Evolutionary conservation across 176 grass and related monocot genomes (phyloP), one percentile per base, ranked within the genome.

Genomic region (Zea mays): DNA sequence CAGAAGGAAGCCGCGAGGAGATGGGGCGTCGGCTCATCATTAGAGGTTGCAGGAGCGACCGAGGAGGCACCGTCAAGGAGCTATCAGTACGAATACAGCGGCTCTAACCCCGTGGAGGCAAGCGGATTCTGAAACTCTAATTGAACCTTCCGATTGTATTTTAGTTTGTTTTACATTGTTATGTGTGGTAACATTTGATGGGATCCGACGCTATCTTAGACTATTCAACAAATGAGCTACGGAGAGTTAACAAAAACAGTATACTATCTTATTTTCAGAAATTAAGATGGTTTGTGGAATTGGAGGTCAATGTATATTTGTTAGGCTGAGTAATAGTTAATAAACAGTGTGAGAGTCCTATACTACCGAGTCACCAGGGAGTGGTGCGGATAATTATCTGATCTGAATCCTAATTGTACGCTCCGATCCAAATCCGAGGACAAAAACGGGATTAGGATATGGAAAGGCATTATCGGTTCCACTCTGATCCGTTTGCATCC

Each of bases 81-180:
- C 76, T 47, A 62, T 50, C 82, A 77, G 47, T 49, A 81, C 4
- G 72, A 81, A 6, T 34, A 33, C 15, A 19, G 9, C 65, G 77
- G 58, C 76, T 64, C 77, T 5, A 4, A 67, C 8, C 41, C 67
- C 49, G 40, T 81, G 33, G 65, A 88, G 86, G 86, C 49, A 84
- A 88, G 82, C 27, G 14, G 17, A 55, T 75, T 55, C 56, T 75
- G 10, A 33, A 44, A 27, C 36, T 38, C 37, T 60, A 14, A 74
- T 14, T 41, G 34, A 52, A 51, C 4, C 42, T 27, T 74, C 38
- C 59, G 2, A 0, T 39, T 68, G 8, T 42, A 0, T 39, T 68
- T 5, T 42, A 41, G 17, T 61, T 17, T 69, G 3, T 77, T 36
- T 59, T 48, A 40, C 5, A 47, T 68, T 38, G 52, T 57, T 58